Percentiles rank a stretch among this genome's conserved stretches.
These are phyloP conservation scores for Aspergillus hiratsukae DNA, from an alignment of 2,329 filamentous ascomycete genomes.

Conservation along the genomic window DNA sequence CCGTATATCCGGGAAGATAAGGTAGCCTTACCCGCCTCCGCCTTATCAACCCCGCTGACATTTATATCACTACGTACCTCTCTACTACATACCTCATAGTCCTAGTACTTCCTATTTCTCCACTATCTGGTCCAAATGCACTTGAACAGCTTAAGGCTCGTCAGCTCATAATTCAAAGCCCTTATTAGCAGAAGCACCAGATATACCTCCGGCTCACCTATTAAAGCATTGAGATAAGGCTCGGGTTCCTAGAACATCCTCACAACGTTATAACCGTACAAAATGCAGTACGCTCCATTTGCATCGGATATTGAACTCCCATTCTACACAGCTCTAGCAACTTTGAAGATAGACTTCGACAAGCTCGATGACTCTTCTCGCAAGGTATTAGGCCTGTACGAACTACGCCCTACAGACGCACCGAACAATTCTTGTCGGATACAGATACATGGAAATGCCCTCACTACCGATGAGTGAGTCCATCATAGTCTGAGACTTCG, in stretches of 20 bases:
- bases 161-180: neutral
- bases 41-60: neutral
- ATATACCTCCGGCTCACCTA: neutral
- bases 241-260: neutral
- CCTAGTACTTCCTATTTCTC: neutral
- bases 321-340: slow-evolving; percentile 90
- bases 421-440: slow-evolving; percentile 78
- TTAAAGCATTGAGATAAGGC: neutral
- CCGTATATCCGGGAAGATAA: neutral
- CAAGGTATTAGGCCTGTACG: slow-evolving; percentile 80
- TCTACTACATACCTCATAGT: neutral
- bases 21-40: neutral
- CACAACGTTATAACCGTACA: slow-evolving; percentile 5
- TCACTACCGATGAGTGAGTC: slow-evolving; percentile 76
- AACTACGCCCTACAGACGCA: slow-evolving; percentile 67
- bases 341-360: slow-evolving; percentile 92
- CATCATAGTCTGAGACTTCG: neutral
- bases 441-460: slow-evolving; percentile 81
- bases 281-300: slow-evolving; percentile 79
- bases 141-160: neutral
- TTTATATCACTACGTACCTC: neutral
- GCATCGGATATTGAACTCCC: slow-evolving; percentile 90
- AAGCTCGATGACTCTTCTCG: slow-evolving; percentile 92
- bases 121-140: too few relatives aligned
- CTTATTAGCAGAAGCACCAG: neutral